Evolutionary conservation across 1,284 basidiomycete genomes (phyloP), one percentile per base, ranked within the genome.

Genomic region (Schizophyllum amplum): DNA sequence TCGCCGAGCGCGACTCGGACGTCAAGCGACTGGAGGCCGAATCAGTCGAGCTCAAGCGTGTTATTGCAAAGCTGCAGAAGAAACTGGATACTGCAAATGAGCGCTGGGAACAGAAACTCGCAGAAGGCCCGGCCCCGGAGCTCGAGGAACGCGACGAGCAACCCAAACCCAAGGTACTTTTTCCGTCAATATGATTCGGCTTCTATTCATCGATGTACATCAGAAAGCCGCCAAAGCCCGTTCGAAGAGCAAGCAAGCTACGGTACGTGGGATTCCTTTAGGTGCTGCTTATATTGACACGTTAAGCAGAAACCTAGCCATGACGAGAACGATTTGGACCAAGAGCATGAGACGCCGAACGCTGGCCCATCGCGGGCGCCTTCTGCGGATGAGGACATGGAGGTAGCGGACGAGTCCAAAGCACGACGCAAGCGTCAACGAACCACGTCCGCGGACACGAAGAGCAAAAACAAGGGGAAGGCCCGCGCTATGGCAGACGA

Each of bases 51-150:
- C 67, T 74, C 24, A 69, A 75, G 56, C 71, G 73, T 56, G 70
- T 75, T 59, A 66, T 79, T 20, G 64, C 72, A 42, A 72, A 75
- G 54, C 71, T 85, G 24, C 69, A 75, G 60, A 62, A 63, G 3
- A 73, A 75, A 27, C 64, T 81, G 4, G 72, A 76, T 33, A 61
- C 65, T 25, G 71, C 73, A 17, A 9, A 64, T 65, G 70, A n/a
- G 62, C 53, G 5, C 49, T 51, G 5, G 50, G 42, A 17, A 55
- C 68, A 23, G 33, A 42, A 13, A 17, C 33, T 42, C 13, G 33
- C 33, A 13, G 33, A 65, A 66, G 47, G 63, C 65, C 22, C 62
- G 61, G 5, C 64, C 69, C 20, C 55, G 63, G 9, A 62, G 46
- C 61, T 62, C 33, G 54, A 57, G 17, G 67, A 66, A 47, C 24